Evolutionary conservation across 768 basidiomycete genomes (phyloP).

Genomic region (Agrocybe pediades): DNA sequence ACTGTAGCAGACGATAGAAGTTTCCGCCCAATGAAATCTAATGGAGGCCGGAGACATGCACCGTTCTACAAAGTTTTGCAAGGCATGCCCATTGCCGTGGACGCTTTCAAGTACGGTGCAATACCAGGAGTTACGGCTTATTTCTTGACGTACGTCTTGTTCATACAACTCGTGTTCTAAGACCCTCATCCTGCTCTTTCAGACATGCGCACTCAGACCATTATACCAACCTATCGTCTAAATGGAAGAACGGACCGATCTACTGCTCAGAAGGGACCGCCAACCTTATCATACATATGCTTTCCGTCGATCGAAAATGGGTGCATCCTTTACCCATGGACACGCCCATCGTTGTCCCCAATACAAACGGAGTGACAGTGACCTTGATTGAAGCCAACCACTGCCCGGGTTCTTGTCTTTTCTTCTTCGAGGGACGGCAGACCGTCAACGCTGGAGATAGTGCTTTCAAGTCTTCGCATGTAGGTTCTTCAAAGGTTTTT

Average conservation of each 20-base stretch:
- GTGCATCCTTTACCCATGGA: constrained; percentile 87
- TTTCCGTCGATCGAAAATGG: constrained; percentile 88
- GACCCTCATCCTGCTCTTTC: constrained; percentile 14
- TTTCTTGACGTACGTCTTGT: constrained; percentile 72
- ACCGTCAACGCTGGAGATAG: constrained; percentile 90
- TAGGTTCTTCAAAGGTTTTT: constrained; percentile 72
- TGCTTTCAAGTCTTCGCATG: constrained; percentile 63
- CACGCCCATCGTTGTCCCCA: constrained; percentile 68
- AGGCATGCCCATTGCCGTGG: constrained; percentile 98
- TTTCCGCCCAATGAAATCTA: constrained; percentile 46
- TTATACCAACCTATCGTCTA: constrained; percentile 88
- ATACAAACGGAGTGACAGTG: constrained; percentile 84
- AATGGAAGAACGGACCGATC: constrained; percentile 90
- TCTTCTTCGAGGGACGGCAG: constrained; percentile 91
- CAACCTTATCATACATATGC: constrained; percentile 89
- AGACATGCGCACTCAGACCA: constrained; percentile 98
- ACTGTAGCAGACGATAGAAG: constrained; percentile 49
- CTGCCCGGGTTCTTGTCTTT: constrained; percentile 94
- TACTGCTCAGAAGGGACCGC: constrained; percentile 96
- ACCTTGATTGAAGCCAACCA: constrained; percentile 99
- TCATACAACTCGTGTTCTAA: background rate
- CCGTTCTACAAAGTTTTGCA: constrained; percentile 96
- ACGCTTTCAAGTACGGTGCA: constrained; percentile 92
- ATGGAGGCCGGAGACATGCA: constrained; percentile 65
- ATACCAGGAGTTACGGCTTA: constrained; percentile 91